Conservation (phyloP, 2,329 filamentous ascomycete genomes). For the Cercospora zeae-maydis region DNA sequence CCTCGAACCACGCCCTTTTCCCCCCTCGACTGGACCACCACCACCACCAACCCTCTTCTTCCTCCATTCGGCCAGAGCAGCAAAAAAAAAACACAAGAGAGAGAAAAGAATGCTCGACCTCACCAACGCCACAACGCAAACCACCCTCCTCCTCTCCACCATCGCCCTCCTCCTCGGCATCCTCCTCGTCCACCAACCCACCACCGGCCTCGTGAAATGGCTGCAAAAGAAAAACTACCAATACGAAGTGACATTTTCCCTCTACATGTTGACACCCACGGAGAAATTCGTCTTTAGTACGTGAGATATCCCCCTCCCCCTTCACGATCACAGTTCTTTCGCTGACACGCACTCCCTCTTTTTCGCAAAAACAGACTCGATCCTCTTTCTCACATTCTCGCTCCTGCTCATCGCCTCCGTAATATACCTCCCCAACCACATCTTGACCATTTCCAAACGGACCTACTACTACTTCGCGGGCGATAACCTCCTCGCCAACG, state of each 20-base stretch:
- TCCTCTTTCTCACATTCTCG: constrained; percentile 84
- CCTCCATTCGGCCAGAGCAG: no score
- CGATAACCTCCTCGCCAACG: constrained; percentile 44
- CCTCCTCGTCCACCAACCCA: constrained; percentile 42
- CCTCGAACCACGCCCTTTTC: no score
- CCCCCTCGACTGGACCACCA: not conserved
- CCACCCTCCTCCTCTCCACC: constrained; percentile 52
- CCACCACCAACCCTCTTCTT: not conserved
- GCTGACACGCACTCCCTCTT: no score
- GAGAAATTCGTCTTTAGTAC: constrained; percentile 97
- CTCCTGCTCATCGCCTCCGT: constrained; percentile 82
- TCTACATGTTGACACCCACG: constrained; percentile 95
- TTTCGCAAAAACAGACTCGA: no score
- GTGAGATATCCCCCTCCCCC: constrained; percentile 42
- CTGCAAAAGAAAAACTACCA: constrained; percentile 94
- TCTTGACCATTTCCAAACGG: constrained; percentile 75
- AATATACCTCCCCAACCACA: constrained; percentile 90
- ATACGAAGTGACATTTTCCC: constrained; percentile 92
- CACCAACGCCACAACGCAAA: not conserved
- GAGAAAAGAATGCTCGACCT: not conserved
- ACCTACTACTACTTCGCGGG: constrained; percentile 95
- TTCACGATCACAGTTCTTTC: no score
- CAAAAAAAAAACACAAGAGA: no score
- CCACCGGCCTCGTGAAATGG: constrained; percentile 68
- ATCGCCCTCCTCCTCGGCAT: constrained; percentile 40